Percentiles rank a stretch among this genome's conserved stretches.
phyloP scores from a whole-genome alignment of 1,284 basidiomycete genomes.

The Malassezia brasiliensis region DNA sequence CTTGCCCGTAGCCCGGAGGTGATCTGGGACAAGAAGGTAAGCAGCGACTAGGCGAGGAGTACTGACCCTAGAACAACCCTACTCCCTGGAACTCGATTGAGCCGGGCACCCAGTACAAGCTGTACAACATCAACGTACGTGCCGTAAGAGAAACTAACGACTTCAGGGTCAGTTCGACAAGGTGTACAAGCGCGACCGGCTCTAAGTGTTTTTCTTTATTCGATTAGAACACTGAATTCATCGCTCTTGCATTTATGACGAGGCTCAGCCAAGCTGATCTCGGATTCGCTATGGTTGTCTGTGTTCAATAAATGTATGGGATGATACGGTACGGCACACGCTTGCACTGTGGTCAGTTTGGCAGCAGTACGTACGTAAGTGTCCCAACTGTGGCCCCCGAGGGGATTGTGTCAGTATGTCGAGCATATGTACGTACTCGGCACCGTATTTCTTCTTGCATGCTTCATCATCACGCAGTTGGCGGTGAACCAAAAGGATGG shows the following conservation, averaged over 20 bases:
- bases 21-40: constrained; percentile 42
- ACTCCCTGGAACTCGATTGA: constrained; percentile 43
- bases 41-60: background rate
- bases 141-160: background rate
- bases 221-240: background rate
- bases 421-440: constrained; percentile 58
- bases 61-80: constrained; percentile 31
- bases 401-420: constrained; percentile 9
- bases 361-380: constrained; percentile 15
- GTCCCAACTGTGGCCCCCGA: constrained; percentile 16
- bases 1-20: constrained; percentile 40
- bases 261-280: no score
- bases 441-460: constrained; percentile 63
- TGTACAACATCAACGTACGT: constrained; percentile 34
- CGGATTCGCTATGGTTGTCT: background rate
- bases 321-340: constrained; percentile 74
- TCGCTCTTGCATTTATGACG: constrained; percentile 1
- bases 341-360: constrained; percentile 17
- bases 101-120: constrained; percentile 40
- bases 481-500: constrained; percentile 78
- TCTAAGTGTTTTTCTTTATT: constrained; percentile 17
- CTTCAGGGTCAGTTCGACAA: constrained; percentile 27
- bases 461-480: constrained; percentile 84
- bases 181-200: constrained; percentile 41
- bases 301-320: constrained; percentile 64